Conservation (phyloP, 768 basidiomycete species). For the Lactarius pseudohatsudake region DNA sequence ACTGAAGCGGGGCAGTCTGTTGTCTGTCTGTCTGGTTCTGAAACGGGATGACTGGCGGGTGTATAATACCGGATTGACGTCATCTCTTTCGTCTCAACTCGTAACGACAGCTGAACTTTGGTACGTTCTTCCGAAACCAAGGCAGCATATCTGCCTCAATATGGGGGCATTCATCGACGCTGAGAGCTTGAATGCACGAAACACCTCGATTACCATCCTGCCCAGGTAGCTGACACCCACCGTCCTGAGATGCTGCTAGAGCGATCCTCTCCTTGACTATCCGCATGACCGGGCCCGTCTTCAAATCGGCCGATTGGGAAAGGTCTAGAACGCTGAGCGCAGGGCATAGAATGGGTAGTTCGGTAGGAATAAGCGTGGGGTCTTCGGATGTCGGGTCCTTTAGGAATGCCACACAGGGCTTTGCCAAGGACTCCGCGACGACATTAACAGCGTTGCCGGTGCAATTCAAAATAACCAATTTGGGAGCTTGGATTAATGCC, state of each 20-base stretch:
- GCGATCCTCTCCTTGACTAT: slow-evolving; percentile 23
- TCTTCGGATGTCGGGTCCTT: not conserved
- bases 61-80: slow-evolving; percentile 1
- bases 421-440: slow-evolving; percentile 14
- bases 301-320: slow-evolving; percentile 18
- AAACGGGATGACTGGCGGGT: not conserved
- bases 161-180: slow-evolving; percentile 24
- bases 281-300: slow-evolving; percentile 26
- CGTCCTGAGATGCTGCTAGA: slow-evolving; percentile 7
- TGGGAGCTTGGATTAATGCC: slow-evolving; percentile 9
- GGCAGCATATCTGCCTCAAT: slow-evolving; percentile 28
- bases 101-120: slow-evolving; percentile 26
- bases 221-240: slow-evolving; percentile 14
- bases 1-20: no score
- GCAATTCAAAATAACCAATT: slow-evolving; percentile 18
- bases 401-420: not conserved
- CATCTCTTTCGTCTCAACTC: slow-evolving; percentile 14
- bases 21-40: no score
- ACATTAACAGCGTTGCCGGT: slow-evolving; percentile 7
- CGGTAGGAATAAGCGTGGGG: not conserved
- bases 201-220: slow-evolving; percentile 13
- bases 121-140: slow-evolving; percentile 26
- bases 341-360: slow-evolving; percentile 26
- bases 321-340: slow-evolving; percentile 22
- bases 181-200: slow-evolving; percentile 15